Evolutionary conservation across 2,329 filamentous ascomycete species (phyloP).

Genomic region (Pyrenochaeta sp.): DNA sequence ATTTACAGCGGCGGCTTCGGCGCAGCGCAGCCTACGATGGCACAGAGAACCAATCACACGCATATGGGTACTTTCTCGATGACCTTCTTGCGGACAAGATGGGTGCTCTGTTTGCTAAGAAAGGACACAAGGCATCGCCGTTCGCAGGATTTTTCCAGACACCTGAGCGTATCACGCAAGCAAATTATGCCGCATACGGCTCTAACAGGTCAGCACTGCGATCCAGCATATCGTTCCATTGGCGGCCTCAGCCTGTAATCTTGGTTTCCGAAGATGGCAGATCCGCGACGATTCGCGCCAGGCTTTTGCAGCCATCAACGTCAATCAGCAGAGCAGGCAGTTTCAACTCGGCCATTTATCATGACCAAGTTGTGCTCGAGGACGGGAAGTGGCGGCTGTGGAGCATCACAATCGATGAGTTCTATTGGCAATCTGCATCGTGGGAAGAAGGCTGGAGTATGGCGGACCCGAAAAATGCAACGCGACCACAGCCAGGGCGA

Average conservation of each 20-base stretch:
- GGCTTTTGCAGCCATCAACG: conserved; percentile 33
- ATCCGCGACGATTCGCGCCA: conserved; percentile 27
- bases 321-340: conserved; percentile 23
- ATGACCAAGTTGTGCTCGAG: conserved; percentile 35
- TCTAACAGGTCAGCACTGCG: conserved; percentile 26
- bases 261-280: conserved; percentile 35
- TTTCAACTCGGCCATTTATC: conserved; percentile 36
- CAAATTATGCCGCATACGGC: conserved; percentile 29
- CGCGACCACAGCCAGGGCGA: conserved; percentile 2
- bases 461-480: conserved; percentile 22
- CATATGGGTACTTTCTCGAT: conserved; percentile 31
- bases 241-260: conserved; percentile 34
- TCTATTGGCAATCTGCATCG: conserved; percentile 33
- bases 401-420: conserved; percentile 38
- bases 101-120: conserved; percentile 29
- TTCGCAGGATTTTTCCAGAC: conserved; percentile 34
- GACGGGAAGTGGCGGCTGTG: conserved; percentile 33
- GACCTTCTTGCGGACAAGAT: conserved; percentile 26
- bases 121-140: conserved; percentile 30
- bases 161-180: conserved; percentile 26
- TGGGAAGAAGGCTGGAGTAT: conserved; percentile 34
- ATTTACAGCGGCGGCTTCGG: conserved; percentile 24
- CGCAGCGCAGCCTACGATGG: conserved; percentile 32
- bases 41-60: conserved; percentile 29
- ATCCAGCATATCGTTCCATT: conserved; percentile 33